Percentiles rank a stretch among this genome's conserved stretches.
Conservation (phyloP, 176 grass and related monocot genomes). For the Stipa capillata region DNA sequence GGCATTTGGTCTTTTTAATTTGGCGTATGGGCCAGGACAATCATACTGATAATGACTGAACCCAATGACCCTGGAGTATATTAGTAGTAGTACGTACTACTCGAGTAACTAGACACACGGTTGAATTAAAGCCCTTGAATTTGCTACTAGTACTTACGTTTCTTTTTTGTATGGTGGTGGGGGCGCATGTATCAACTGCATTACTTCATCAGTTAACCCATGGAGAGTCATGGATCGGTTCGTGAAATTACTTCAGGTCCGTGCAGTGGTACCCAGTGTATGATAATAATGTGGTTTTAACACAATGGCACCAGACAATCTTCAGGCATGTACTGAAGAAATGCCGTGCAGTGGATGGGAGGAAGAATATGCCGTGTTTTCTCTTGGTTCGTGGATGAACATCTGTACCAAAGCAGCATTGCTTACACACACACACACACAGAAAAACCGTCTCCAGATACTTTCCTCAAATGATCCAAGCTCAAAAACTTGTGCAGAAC, state of each 20-base stretch:
- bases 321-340: slow-evolving; percentile 19
- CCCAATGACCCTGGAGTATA: background rate
- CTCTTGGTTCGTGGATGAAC: background rate
- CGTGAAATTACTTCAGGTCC: background rate
- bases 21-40: background rate
- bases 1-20: background rate
- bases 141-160: too few relatives aligned
- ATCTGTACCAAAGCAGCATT: background rate
- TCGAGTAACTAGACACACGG: background rate
- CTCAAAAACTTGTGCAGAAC: background rate
- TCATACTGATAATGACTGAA: background rate
- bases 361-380: background rate
- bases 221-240: background rate
- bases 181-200: background rate
- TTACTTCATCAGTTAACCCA: background rate
- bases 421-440: too few relatives aligned
- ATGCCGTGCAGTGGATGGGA: background rate
- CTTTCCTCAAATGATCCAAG: background rate
- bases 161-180: background rate
- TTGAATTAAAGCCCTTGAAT: background rate
- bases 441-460: background rate
- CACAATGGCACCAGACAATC: background rate
- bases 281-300: background rate
- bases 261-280: background rate
- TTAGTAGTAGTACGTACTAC: background rate